Base-by-base conservation (phyloP, 2,329 filamentous ascomycete species). In the Lomentospora prolificans region DNA sequence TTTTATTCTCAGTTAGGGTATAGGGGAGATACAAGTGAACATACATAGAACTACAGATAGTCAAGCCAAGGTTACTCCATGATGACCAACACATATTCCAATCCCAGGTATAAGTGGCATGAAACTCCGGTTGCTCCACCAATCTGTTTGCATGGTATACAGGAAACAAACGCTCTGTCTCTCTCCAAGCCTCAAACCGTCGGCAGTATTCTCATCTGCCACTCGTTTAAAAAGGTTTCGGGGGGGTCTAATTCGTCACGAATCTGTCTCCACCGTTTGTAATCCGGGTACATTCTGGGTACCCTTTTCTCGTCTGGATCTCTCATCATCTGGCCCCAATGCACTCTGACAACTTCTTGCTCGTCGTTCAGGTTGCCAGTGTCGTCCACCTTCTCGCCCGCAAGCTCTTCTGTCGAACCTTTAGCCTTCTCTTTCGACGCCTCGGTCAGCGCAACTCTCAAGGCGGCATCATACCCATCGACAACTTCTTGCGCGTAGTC, bases 281-380 rank as follows among this genome's bases (percentile, higher is more conserved):
- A 56, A 1, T 8, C 22, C 2, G 48, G 30, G 25, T 56, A 56
- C 54, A 56, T 56, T 12, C 54, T 30, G 24, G 24, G 17, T 14
- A 56, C 28, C 24, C 19, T 50, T 46, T 56, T 24, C n/a, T 25
- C 30, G 17, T 41, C 48, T 7, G 54, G 54, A 25, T 56, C 54
- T 8, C 54, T 39, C 54, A 56, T 56, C 48, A 56, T 51, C 48
- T 56, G 54, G 12, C 54, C 54, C 54, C 54, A 56, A 33, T 56
- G 54, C 12, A 56, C 54, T 22, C 54, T 50, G 10, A 56, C 54
- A n/a, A 19, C 27, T 17, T 55, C 39, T 7, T 14, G 3, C 3
- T 31, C 54, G 6, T 41, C 36, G 19, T 24, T 28, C 8, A 24
- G 12, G 17, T 19, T 28, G 4, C 24, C 41, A 1, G 10, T 19